Percentiles rank a stretch among this genome's conserved stretches.
Evolutionary conservation across 2,329 filamentous ascomycete genomes (phyloP).

Genomic region (Penicillium sp.): DNA sequence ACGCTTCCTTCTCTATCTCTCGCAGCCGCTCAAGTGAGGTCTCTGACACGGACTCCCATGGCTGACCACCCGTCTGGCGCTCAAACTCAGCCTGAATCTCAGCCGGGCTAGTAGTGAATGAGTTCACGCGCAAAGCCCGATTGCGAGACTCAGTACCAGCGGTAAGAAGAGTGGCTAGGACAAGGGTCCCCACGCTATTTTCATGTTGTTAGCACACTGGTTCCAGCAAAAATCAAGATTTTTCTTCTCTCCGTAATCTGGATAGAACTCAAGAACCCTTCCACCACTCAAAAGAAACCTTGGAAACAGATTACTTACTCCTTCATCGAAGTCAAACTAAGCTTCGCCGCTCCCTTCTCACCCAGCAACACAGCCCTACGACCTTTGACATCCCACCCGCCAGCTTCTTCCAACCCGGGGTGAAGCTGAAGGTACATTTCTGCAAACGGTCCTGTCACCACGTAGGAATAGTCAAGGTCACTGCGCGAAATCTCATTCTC

Average conservation of each 20-base stretch:
- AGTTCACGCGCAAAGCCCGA: constrained; percentile 69
- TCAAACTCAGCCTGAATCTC: constrained; percentile 70
- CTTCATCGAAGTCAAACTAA: constrained; percentile 72
- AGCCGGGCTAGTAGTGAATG: constrained; percentile 68
- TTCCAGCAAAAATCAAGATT: not conserved
- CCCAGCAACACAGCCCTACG: constrained; percentile 66
- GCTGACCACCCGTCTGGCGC: constrained; percentile 61
- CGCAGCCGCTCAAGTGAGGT: constrained; percentile 60
- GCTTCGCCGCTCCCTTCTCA: constrained; percentile 59
- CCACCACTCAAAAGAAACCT: too few species aligned
- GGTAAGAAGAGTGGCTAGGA: constrained; percentile 65
- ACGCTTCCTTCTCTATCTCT: constrained; percentile 62
- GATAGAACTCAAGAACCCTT: too few species aligned
- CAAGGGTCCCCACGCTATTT: constrained; percentile 66
- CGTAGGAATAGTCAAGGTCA: constrained; percentile 65
- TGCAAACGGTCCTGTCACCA: constrained; percentile 72
- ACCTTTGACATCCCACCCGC: constrained; percentile 62
- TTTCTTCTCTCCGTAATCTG: not conserved
- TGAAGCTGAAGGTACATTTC: constrained; percentile 63
- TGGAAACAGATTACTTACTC: constrained; percentile 64
- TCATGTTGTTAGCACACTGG: not conserved
- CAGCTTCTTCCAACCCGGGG: constrained; percentile 47
- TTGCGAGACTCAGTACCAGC: constrained; percentile 55
- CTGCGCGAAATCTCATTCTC: constrained; percentile 53
- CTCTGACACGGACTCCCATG: constrained; percentile 57